phyloP scores from a whole-genome alignment of 345 rosid species.

The Hibiscus tridactylites region DNA sequence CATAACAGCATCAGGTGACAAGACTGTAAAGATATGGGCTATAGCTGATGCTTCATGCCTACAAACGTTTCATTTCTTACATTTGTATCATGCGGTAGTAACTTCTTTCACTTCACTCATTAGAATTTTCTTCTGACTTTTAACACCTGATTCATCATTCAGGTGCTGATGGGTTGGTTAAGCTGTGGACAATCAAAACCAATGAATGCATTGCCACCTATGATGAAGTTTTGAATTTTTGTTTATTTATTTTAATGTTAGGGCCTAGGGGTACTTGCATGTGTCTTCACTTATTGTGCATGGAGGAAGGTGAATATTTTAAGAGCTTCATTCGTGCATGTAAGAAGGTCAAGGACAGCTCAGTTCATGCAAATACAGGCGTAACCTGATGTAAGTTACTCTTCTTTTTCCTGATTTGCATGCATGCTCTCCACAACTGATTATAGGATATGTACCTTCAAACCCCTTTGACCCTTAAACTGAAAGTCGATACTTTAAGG shows the following conservation, averaged over 20 bases:
- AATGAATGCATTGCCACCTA: slow-evolving; percentile 87
- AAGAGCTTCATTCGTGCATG: not conserved
- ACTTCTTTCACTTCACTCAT: no score
- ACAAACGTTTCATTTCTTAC: slow-evolving; percentile 83
- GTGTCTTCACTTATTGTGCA: not conserved
- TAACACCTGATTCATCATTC: slow-evolving; percentile 1
- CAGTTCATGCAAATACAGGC: slow-evolving; percentile 25
- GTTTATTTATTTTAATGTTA: not conserved
- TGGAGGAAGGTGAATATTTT: not conserved
- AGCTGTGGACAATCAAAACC: slow-evolving; percentile 79
- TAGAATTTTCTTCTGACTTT: no score
- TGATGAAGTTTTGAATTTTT: slow-evolving; percentile 56
- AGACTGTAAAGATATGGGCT: slow-evolving; percentile 86
- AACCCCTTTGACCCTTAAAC: not conserved
- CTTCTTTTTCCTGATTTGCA: not conserved
- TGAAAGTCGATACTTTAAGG: not conserved
- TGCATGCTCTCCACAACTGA: not conserved
- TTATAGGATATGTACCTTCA: no score
- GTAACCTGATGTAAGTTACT: not conserved
- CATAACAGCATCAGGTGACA: slow-evolving; percentile 91
- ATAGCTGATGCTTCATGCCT: slow-evolving; percentile 89
- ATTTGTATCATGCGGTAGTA: no score
- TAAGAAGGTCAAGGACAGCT: slow-evolving; percentile 18
- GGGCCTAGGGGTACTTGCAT: not conserved
- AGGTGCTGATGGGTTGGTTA: slow-evolving; percentile 97